Percentiles rank a stretch among this genome's conserved stretches.
Evolutionary conservation across 2,329 filamentous ascomycete genomes (phyloP).

Genomic region (Stagonosporopsis vannaccii): DNA sequence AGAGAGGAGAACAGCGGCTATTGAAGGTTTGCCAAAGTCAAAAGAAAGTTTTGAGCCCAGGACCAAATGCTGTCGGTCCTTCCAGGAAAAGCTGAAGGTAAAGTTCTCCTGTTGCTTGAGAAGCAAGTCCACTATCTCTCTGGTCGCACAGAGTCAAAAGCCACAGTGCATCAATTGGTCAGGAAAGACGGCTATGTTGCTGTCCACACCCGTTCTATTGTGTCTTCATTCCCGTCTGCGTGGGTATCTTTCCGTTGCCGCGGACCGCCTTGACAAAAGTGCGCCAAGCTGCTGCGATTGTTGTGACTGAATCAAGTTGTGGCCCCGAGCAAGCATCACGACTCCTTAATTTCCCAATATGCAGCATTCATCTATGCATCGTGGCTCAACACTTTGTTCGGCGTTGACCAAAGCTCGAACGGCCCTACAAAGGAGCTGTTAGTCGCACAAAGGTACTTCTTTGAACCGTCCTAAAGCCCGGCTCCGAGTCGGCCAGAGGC

Average conservation of each 20-base stretch:
- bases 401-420: neutral
- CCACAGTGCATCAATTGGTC: neutral
- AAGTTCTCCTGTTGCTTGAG: too few relatives aligned
- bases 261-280: neutral
- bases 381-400: neutral
- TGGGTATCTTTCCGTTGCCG: neutral
- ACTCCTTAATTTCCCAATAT: conserved; percentile 15
- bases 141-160: too few relatives aligned
- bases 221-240: neutral
- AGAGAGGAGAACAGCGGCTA: too few relatives aligned
- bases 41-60: too few relatives aligned
- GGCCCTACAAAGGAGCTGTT: neutral
- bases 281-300: neutral
- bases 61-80: too few relatives aligned
- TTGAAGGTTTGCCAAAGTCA: too few relatives aligned
- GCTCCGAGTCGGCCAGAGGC: conserved; percentile 2
- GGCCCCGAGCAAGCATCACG: conserved; percentile 6
- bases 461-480: conserved; percentile 2
- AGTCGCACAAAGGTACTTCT: neutral
- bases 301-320: neutral
- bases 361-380: neutral
- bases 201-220: neutral
- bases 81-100: too few relatives aligned
- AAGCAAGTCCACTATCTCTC: too few relatives aligned
- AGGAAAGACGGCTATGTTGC: neutral